phyloP scores from a whole-genome alignment of 2,329 filamentous ascomycete genomes.

The Fusarium secorum region DNA sequence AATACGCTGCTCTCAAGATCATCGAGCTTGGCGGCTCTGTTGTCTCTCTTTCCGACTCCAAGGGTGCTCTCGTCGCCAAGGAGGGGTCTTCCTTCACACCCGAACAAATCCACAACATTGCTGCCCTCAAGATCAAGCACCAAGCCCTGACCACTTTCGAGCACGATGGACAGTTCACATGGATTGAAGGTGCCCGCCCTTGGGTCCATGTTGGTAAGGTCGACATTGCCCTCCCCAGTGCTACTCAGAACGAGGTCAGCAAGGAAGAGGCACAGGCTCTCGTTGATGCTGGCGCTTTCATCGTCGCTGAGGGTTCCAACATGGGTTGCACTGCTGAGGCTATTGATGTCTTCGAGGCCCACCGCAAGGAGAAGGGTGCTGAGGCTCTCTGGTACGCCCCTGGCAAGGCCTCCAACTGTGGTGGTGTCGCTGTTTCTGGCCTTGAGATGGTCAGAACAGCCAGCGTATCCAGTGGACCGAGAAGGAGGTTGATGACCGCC shows the following conservation, averaged over 20 bases:
- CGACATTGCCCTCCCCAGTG: slow-evolving; percentile 90
- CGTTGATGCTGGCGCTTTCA: slow-evolving; percentile 77
- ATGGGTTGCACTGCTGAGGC: slow-evolving; percentile 98
- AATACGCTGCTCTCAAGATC: slow-evolving; percentile 95
- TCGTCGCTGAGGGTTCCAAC: slow-evolving; percentile 96
- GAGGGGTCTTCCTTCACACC: slow-evolving; percentile 76
- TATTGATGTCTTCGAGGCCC: slow-evolving; percentile 89
- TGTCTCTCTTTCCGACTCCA: slow-evolving; percentile 91
- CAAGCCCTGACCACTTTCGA: slow-evolving; percentile 80
- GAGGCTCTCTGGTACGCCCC: slow-evolving; percentile 92
- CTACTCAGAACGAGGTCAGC: slow-evolving; percentile 97
- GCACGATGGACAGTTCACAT: slow-evolving; percentile 76
- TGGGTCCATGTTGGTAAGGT: slow-evolving; percentile 91
- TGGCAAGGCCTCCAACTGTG: slow-evolving; percentile 96
- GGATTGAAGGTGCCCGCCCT: slow-evolving; percentile 85
- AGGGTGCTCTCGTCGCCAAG: slow-evolving; percentile 81
- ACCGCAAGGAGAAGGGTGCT: slow-evolving; percentile 73
- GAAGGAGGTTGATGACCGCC: slow-evolving; percentile 89
- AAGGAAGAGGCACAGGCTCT: slow-evolving; percentile 88
- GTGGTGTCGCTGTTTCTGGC: slow-evolving; percentile 95
- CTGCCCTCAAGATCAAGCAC: slow-evolving; percentile 84
- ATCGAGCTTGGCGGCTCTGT: slow-evolving; percentile 95
- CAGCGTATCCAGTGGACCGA: slow-evolving; percentile 83
- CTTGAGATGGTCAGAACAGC: slow-evolving; percentile 99
- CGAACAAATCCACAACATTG: slow-evolving; percentile 81